Base-by-base conservation (phyloP, 495 filamentous ascomycete genomes). In the Hypoxylon rickii region DNA sequence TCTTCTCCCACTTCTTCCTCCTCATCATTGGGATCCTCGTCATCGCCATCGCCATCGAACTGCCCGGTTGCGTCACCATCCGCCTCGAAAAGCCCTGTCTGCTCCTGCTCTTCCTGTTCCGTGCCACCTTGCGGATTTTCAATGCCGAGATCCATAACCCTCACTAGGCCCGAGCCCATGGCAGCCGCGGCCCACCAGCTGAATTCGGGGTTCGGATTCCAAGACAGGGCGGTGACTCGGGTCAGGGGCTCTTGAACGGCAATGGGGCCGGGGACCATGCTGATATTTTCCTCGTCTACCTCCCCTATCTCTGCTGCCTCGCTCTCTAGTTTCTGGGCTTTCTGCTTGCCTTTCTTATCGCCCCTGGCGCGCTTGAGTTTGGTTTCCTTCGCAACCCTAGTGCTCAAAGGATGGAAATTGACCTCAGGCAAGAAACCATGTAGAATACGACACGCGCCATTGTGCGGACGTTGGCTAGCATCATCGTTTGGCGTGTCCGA, bases 371-470 rank as follows among this genome's bases (percentile, higher is more conserved):
- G 52, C 26, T 63, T 63, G 6, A 50, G 19, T 33, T 43, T 39
- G 13, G 38, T 54, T 15, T 81, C 82, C 73, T 86, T 89, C 20
- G 80, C 76, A 66, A 86, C 80, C 16, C 85, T 86, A 36, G 72
- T 75, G 63, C 82, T 57, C 5, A 65, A 81, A 53, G 83, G 83
- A 67, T 91, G 88, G 45, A 82, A 85, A 55, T 83, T 83, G 41
- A 82, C 73, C 79, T 79, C 75, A 0, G 73, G 70, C 4, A 66
- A 40, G 38, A 72, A 79, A 1, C 76, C 74, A 40, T 78, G 71
- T 13, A 79, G 47, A 21, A 79, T 68, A 17, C 76, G 86, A 83
- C 67, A 84, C 79, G 73, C 85, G 80, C 65, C 88, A 83, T 63
- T 86, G 72, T 61, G 74, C 79, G 34, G 73, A 71, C 1, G 76